phyloP scores from a whole-genome alignment of 352 stramenopile species.

The Pythium sukuiense region DNA sequence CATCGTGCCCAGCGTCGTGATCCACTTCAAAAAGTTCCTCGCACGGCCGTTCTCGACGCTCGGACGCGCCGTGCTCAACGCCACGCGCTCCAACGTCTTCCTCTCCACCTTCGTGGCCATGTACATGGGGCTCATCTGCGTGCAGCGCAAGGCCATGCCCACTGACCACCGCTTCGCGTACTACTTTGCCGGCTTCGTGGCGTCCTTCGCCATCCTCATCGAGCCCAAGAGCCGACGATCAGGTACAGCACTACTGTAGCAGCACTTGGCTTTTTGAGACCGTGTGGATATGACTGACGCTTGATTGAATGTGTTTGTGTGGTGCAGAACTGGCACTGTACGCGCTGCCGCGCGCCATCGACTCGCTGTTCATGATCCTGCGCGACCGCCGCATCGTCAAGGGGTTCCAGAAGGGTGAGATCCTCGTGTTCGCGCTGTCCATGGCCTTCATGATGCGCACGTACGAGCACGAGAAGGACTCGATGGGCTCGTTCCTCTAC shows the following conservation, averaged over 20 bases:
- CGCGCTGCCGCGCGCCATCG: constrained; percentile 69
- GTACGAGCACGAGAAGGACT: constrained; percentile 79
- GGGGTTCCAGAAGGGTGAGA: constrained; percentile 68
- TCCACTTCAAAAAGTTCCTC: constrained; percentile 82
- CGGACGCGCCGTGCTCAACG: constrained; percentile 55
- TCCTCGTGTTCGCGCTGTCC: constrained; percentile 72
- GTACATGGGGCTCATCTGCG: constrained; percentile 68
- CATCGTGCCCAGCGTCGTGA: constrained; percentile 79
- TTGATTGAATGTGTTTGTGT: constrained; percentile 13
- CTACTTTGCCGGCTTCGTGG: constrained; percentile 66
- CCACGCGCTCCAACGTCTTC: constrained; percentile 77
- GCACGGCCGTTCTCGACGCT: constrained; percentile 53
- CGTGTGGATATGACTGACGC: neutral
- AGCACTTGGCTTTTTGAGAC: no score
- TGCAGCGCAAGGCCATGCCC: constrained; percentile 50
- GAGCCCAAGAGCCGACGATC: constrained; percentile 80
- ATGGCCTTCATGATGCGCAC: constrained; percentile 86
- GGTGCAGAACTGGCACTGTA: constrained; percentile 73
- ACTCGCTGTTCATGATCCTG: constrained; percentile 78
- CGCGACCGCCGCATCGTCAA: constrained; percentile 65
- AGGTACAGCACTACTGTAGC: constrained; percentile 39
- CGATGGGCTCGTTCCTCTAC: constrained; percentile 63
- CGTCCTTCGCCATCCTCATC: constrained; percentile 70
- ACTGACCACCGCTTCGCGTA: constrained; percentile 76
- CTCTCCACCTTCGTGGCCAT: constrained; percentile 69